These are phyloP conservation scores for Mucor irregularis DNA, from an alignment of 371 early-diverging fungal genomes.

Conservation along the genomic window DNA sequence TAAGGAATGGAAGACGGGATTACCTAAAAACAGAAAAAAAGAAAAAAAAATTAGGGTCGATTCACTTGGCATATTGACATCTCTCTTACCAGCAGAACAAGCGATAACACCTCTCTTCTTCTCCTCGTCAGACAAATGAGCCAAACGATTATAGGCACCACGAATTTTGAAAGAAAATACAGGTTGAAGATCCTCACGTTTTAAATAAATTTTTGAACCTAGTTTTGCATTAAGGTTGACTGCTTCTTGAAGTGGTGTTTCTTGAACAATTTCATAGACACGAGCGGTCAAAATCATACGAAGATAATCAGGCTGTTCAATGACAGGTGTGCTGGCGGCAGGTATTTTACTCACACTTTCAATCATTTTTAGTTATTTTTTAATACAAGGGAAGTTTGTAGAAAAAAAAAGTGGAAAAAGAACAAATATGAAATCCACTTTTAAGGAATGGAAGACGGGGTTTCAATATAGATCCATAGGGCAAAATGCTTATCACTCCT, in stretches of 20 bases:
- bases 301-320: conserved; percentile 78
- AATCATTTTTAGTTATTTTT: too few species aligned
- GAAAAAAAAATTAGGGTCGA: too few species aligned
- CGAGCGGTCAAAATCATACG: conserved; percentile 87
- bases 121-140: conserved; percentile 77
- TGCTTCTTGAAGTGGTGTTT: conserved; percentile 87
- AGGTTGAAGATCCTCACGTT: conserved; percentile 96
- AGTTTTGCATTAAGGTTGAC: conserved; percentile 76
- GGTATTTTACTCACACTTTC: too few species aligned
- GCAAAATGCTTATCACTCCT: background rate
- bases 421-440: background rate
- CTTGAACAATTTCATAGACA: conserved; percentile 90
- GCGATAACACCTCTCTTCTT: conserved; percentile 87
- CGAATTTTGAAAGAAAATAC: conserved; percentile 97
- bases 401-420: background rate
- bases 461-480: background rate
- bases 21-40: conserved; percentile 48
- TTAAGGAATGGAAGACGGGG: background rate
- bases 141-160: conserved; percentile 94
- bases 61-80: too few species aligned
- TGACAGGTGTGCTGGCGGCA: too few species aligned
- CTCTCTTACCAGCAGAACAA: conserved; percentile 80
- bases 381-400: too few species aligned
- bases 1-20: too few species aligned
- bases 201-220: conserved; percentile 73